Evolutionary conservation across 1,139 yeast species (phyloP).

Genomic region (Yamadazyma triangularis): DNA sequence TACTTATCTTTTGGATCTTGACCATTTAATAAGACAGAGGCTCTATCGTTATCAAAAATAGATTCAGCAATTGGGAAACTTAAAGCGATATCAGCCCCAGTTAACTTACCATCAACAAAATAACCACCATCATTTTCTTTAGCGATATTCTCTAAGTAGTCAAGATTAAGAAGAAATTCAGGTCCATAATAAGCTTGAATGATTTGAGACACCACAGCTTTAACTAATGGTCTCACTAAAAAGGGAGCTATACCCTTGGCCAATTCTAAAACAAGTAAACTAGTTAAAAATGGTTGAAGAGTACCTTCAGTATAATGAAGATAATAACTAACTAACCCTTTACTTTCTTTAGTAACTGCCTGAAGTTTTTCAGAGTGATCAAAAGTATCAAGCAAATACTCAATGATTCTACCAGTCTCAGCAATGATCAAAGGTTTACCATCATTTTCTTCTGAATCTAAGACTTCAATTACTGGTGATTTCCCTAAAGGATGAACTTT

Average conservation of each 20-base stretch:
- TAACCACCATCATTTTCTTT: slow-evolving; percentile 23
- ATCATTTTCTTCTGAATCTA: slow-evolving; percentile 16
- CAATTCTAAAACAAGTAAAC: slow-evolving; percentile 22
- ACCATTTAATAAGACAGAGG: slow-evolving; percentile 4
- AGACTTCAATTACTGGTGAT: slow-evolving; percentile 36
- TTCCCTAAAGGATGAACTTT: slow-evolving; percentile 39
- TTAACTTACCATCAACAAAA: slow-evolving; percentile 34
- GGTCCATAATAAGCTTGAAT: slow-evolving; percentile 23
- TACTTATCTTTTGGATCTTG: slow-evolving; percentile 9
- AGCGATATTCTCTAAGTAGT: slow-evolving; percentile 27
- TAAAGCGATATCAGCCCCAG: slow-evolving; percentile 38
- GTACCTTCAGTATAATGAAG: slow-evolving; percentile 39
- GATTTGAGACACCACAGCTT: slow-evolving; percentile 19
- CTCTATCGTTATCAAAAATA: slow-evolving; percentile 15
- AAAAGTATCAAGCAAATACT: slow-evolving; percentile 26
- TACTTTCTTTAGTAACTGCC: slow-evolving; percentile 21
- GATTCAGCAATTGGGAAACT: slow-evolving; percentile 28
- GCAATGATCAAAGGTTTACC: slow-evolving; percentile 20
- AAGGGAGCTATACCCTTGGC: slow-evolving; percentile 30
- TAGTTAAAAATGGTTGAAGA: slow-evolving; percentile 30
- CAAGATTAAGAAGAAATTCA: slow-evolving; percentile 21
- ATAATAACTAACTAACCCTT: slow-evolving; percentile 29
- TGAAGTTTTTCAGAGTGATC: slow-evolving; percentile 23
- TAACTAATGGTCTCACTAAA: slow-evolving; percentile 21
- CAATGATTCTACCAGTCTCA: slow-evolving; percentile 36